Evolutionary conservation across 2,329 filamentous ascomycete species (phyloP), one percentile per base, ranked within the genome.

Genomic region (Bipolaris zeicola): DNA sequence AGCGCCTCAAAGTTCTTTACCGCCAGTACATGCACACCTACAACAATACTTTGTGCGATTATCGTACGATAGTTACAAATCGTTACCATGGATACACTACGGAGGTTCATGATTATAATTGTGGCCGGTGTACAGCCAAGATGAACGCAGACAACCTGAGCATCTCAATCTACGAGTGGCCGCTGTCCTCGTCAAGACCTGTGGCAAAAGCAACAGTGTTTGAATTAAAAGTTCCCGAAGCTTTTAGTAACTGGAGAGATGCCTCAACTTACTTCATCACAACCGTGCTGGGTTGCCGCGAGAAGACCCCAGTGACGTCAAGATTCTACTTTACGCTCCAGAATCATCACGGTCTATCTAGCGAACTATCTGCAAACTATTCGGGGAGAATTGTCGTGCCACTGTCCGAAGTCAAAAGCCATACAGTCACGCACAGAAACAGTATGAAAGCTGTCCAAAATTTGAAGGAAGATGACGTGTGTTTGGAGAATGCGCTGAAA

Each of bases 131-230:
- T 61, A 1, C 2, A 0, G 57, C 73, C 0, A 41, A 60, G 3
- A 3, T 5, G 0, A 1, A 68, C n/a, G 82, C 83, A 0, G 43
- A 74, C 0, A 1, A 3, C 0, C 53, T 88, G 0, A 36, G 24
- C 0, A 86, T 89, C 6, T 0, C 39, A 0, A 65, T 84, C 7
- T 76, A 85, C 60, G 85, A 88, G 63, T 87, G 83, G 83, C 85
- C 85, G 0, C 71, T 88, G 0, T 80, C 84, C 0, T 28, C 39
- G 0, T 14, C 75, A 0, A 0, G 41, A 0, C 5, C 57, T 0
- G 26, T 75, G 10, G 76, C 76, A 0, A 80, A 82, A 54, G 74
- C 82, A 0, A 76, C 78, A 0, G 74, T 87, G 0, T 87, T 87
- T 47, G 85, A 87, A 59, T 69, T 87, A 0, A 49, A 62, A 0